phyloP scores from a whole-genome alignment of 768 basidiomycete species.

The Coprinopsis cinerea region DNA sequence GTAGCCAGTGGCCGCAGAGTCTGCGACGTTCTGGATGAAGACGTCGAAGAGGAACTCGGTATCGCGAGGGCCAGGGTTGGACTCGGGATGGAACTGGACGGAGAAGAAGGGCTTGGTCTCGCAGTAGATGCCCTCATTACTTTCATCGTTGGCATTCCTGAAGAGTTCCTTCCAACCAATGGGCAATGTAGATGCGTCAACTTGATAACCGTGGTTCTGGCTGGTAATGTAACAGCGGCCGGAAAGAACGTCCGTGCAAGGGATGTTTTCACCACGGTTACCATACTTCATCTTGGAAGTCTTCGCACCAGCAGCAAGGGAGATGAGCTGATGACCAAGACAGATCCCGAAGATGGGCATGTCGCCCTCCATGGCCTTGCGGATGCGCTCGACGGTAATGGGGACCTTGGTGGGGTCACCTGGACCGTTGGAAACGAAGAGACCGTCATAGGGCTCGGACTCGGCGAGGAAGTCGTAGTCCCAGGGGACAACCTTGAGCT shows the following conservation, averaged over 20 bases:
- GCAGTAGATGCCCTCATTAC: slow-evolving; percentile 97
- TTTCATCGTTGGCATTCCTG: slow-evolving; percentile 92
- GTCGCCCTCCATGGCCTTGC: slow-evolving; percentile 63
- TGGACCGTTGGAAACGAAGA: slow-evolving; percentile 97
- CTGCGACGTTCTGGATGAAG: slow-evolving; percentile 83
- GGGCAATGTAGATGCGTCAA: slow-evolving; percentile 75
- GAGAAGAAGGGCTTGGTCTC: slow-evolving; percentile 94
- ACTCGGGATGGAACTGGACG: slow-evolving; percentile 98
- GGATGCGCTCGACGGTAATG: slow-evolving; percentile 63
- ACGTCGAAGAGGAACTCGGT: slow-evolving; percentile 99
- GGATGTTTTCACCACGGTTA: slow-evolving; percentile 98
- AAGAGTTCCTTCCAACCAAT: slow-evolving; percentile 91
- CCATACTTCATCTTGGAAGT: slow-evolving; percentile 99
- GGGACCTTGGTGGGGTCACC: slow-evolving; percentile 89
- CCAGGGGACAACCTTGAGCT: slow-evolving; percentile 98
- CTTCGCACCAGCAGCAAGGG: slow-evolving; percentile 86
- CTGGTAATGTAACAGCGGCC: slow-evolving; percentile 99
- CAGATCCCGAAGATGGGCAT: slow-evolving; percentile 97
- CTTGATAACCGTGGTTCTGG: slow-evolving; percentile 98
- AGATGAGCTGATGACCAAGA: slow-evolving; percentile 94
- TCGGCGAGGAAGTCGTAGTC: slow-evolving; percentile 86
- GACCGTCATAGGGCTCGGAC: slow-evolving; percentile 79
- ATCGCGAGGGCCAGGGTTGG: slow-evolving; percentile 92
- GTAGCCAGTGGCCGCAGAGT: slow-evolving; percentile 53
- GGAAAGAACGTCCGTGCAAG: slow-evolving; percentile 89